Evolutionary conservation across 805 yeast species (phyloP).

Genomic region (Spathaspora gorwiae): DNA sequence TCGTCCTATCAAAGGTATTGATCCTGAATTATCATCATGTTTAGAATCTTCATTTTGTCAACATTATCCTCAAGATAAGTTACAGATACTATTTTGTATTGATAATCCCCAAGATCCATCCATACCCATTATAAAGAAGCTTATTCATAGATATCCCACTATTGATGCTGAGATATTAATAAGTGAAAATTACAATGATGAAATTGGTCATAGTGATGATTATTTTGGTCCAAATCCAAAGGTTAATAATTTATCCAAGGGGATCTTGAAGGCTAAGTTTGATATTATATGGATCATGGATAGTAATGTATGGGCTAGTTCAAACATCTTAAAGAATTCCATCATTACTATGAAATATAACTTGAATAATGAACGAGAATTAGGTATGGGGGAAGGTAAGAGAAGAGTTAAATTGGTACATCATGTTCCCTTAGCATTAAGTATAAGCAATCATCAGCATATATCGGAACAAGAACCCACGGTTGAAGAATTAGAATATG

Average conservation of each 20-base stretch:
- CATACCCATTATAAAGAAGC: conserved; percentile 46
- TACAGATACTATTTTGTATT: conserved; percentile 75
- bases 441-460: conserved; percentile 17
- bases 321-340: conserved; percentile 61
- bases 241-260: conserved; percentile 81
- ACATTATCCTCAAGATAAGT: conserved; percentile 52
- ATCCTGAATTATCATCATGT: conserved; percentile 67
- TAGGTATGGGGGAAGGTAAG: conserved; percentile 11
- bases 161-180: conserved; percentile 57
- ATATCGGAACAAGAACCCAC: background rate
- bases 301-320: conserved; percentile 75
- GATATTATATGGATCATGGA: conserved; percentile 85
- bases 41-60: conserved; percentile 65
- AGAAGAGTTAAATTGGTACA: conserved; percentile 66
- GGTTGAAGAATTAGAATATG: conserved; percentile 7
- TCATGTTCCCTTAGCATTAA: conserved; percentile 69
- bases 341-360: conserved; percentile 48
- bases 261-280: conserved; percentile 60
- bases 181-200: conserved; percentile 14
- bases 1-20: conserved; percentile 81
- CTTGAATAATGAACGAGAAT: conserved; percentile 45
- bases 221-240: conserved; percentile 85
- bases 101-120: conserved; percentile 63
- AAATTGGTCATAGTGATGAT: conserved; percentile 29
- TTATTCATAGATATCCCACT: conserved; percentile 51